Evolutionary conservation across 257 asterid species (phyloP), one percentile per base, ranked within the genome.

Genomic region (Nicotiana undulata): DNA sequence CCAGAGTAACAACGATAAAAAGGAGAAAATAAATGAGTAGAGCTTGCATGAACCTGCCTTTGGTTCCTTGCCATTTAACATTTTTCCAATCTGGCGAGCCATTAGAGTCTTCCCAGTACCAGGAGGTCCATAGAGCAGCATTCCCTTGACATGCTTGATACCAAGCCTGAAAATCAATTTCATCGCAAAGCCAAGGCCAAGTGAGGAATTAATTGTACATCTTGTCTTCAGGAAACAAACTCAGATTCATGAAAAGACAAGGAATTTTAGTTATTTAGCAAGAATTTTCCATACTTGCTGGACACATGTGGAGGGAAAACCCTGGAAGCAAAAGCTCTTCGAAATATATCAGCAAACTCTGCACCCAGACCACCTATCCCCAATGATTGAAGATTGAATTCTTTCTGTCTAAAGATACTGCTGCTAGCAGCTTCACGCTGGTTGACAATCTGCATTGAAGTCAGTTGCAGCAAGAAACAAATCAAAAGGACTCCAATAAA

Each of bases 31-130:
- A 12, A 72, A 13, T 24, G 13, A 20, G 80, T 46, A 83, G 83
- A 74, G 66, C 6, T 60, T 77, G 4, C 28, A 63, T 60, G 75
- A 77, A 63, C 29, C 79, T 86, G 94, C 99, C 99, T 96, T 96
- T 40, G 99, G 99, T 83, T 96, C 99, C 89, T 94, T 96, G 79
- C 98, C 99, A 79, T 96, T 90, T 82, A 96, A 86, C 94, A 96
- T 93, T 84, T 94, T 96, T 66, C 99, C 99, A 84, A 96, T 96
- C 90, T 96, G 99, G 20, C 99, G 98, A 82, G 99, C 99, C 96
- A 96, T 94, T 77, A 96, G 88, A 70, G 99, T 96, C 92, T 96
- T 96, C 67, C 99, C 99, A 80, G 99, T 96, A 84, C 99, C 99
- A 88, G 99, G 99, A 83, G 99, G 99, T 82, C 99, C 99, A 85